These are phyloP conservation scores for Fusarium begoniae DNA, from an alignment of 2,329 filamentous ascomycete species.

Conservation along the genomic window DNA sequence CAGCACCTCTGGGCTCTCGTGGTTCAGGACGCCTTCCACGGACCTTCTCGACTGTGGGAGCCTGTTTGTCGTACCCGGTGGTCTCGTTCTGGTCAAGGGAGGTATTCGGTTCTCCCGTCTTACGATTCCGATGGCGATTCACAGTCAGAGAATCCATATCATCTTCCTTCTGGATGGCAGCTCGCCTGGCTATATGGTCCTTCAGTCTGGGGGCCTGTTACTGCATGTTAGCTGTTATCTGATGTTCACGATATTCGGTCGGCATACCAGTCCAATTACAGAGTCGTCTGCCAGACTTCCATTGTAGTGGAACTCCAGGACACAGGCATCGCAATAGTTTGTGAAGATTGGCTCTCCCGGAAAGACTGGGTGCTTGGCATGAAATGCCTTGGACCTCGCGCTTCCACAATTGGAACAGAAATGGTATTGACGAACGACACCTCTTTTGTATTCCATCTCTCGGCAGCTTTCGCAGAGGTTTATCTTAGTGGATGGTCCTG, in stretches of 20 bases:
- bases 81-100: neutral
- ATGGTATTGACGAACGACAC: constrained; percentile 43
- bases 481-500: constrained; percentile 36
- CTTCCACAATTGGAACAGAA: constrained; percentile 56
- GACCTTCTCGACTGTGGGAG: neutral
- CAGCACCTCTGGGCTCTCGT: neutral
- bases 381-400: constrained; percentile 52
- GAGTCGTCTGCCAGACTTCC: constrained; percentile 43
- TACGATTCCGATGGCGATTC: constrained; percentile 5
- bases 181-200: neutral
- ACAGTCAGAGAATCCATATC: constrained; percentile 21
- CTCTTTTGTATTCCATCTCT: constrained; percentile 35
- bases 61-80: neutral
- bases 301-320: constrained; percentile 32
- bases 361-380: constrained; percentile 38
- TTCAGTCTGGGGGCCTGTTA: neutral
- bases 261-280: constrained; percentile 40
- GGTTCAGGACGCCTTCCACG: constrained; percentile 8
- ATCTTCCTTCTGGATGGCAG: constrained; percentile 6
- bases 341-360: constrained; percentile 42
- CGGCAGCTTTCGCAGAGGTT: constrained; percentile 51
- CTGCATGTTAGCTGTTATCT: constrained; percentile 8
- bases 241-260: neutral
- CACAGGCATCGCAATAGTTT: constrained; percentile 48
- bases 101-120: neutral